Evolutionary conservation across 768 basidiomycete species (phyloP), one percentile per base, ranked within the genome.

Genomic region (Suillus decipiens): DNA sequence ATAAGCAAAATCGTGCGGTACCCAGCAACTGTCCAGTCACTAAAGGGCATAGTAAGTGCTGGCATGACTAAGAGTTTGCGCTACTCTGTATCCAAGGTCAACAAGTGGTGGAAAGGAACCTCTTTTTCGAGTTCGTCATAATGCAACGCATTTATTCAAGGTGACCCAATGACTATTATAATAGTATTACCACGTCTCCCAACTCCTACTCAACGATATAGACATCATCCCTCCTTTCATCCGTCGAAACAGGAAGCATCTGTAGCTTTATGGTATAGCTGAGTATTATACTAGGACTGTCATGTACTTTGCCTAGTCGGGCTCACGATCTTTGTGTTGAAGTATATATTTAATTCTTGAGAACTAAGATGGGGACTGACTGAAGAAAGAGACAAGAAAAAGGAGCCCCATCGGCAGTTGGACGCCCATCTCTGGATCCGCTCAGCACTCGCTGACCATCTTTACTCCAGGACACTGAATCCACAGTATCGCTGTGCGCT

Each of bases 21-120:
- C 67, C 94, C 95, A 6, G 93, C 95, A 15, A 86, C 92, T 1
- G 79, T 92, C 10, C 95, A 98, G 78, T 82, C 89, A 5, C 67
- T 93, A 63, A 98, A 97, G 77, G 95, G 95, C 33, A 71, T 98
- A 55, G 84, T 90, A 22, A 94, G 89, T 62, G 91, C 92, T 10
- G 95, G 95, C 5, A 66, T 90, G 11, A 80, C 82, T 55, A 95
- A 95, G 82, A 92, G 92, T 71, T 62, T 88, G 6, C 84, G 84
- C 48, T 98, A 98, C 69, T 79, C 84, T 51, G 67, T 81, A 31
- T 86, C 88, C 53, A 98, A 98, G 79, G 78, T 96, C 22, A 76
- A 83, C 42, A 98, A 98, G 76, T 97, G 94, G 90, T 91, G 91
- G 86, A 74, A 73, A 59, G 76, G 79, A 22, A 61, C 68, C 39